Evolutionary conservation across 192 early-diverging fungal species (phyloP).

Genomic region (Linnemannia exigua): DNA sequence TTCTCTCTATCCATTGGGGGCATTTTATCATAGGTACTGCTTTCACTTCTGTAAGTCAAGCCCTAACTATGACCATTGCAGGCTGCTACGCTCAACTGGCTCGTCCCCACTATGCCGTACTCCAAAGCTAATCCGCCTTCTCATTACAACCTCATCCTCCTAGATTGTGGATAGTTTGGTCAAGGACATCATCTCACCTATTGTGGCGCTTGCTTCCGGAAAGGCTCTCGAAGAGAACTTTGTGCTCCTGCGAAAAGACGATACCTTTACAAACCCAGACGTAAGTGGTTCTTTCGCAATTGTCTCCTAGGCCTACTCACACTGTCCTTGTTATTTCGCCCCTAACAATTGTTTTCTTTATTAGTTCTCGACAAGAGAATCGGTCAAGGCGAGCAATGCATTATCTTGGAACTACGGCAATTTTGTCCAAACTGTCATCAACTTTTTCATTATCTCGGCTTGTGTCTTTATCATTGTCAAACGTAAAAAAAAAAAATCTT

Average conservation of each 20-base stretch:
- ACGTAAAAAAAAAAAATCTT: slow-evolving; percentile 2
- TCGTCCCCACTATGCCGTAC: no score
- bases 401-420: slow-evolving; percentile 71
- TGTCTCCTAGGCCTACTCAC: no score
- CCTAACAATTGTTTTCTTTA: background rate
- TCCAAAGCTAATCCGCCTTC: background rate
- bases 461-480: slow-evolving; percentile 76
- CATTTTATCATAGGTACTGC: slow-evolving; percentile 28
- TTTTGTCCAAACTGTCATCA: slow-evolving; percentile 75
- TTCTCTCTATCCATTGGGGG: background rate
- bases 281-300: background rate
- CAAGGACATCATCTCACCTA: slow-evolving; percentile 69
- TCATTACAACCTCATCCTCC: background rate
- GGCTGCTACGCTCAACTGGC: background rate
- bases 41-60: slow-evolving; percentile 60
- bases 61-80: background rate
- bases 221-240: slow-evolving; percentile 55
- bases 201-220: slow-evolving; percentile 69
- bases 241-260: slow-evolving; percentile 28
- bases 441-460: slow-evolving; percentile 73
- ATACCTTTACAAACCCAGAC: slow-evolving; percentile 24
- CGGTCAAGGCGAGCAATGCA: slow-evolving; percentile 62
- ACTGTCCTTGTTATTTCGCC: background rate
- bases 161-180: slow-evolving; percentile 56
- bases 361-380: slow-evolving; percentile 35